Percentiles rank a stretch among this genome's conserved stretches.
These are phyloP conservation scores for Chlorociboria aeruginascens DNA, from an alignment of 495 filamentous ascomycete genomes.

Conservation along the genomic window DNA sequence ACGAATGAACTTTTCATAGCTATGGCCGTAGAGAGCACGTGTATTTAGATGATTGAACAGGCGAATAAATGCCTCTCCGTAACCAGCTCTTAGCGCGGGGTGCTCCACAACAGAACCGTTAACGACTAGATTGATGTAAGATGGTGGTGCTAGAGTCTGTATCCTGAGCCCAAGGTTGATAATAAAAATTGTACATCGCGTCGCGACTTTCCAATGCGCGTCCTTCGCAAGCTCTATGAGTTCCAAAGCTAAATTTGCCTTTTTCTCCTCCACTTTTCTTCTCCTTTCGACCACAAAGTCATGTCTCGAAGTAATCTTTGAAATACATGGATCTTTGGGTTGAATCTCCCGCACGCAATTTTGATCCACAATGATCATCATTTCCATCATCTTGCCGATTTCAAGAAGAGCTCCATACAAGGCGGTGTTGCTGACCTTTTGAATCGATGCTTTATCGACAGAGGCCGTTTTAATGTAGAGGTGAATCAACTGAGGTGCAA, in stretches of 20 bases:
- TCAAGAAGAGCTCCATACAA: slow-evolving; percentile 78
- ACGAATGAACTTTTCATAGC: slow-evolving; percentile 71
- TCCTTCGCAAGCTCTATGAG: slow-evolving; percentile 63
- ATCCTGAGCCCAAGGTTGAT: slow-evolving; percentile 82
- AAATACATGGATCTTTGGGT: slow-evolving; percentile 47
- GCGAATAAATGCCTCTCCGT: slow-evolving; percentile 64
- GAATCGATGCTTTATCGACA: slow-evolving; percentile 87
- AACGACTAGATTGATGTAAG: slow-evolving; percentile 75
- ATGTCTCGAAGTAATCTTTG: slow-evolving; percentile 51
- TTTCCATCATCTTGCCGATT: slow-evolving; percentile 72
- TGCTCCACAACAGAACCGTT: slow-evolving; percentile 81
- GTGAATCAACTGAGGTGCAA: slow-evolving; percentile 71
- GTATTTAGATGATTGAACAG: slow-evolving; percentile 76
- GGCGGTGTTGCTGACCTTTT: slow-evolving; percentile 71
- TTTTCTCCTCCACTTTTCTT: slow-evolving; percentile 65
- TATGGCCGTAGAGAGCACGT: slow-evolving; percentile 74
- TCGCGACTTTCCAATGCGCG: slow-evolving; percentile 94
- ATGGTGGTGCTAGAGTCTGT: slow-evolving; percentile 68
- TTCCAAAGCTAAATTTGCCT: slow-evolving; percentile 66
- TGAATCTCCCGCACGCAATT: slow-evolving; percentile 59
- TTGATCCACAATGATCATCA: slow-evolving; percentile 76
- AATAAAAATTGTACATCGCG: slow-evolving; percentile 75
- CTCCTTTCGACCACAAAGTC: slow-evolving; percentile 62
- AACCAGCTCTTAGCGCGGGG: slow-evolving; percentile 71
- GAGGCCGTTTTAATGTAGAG: slow-evolving; percentile 81